Conservation (phyloP, 1,284 basidiomycete genomes). For the Pisolithus thermaeus region DNA sequence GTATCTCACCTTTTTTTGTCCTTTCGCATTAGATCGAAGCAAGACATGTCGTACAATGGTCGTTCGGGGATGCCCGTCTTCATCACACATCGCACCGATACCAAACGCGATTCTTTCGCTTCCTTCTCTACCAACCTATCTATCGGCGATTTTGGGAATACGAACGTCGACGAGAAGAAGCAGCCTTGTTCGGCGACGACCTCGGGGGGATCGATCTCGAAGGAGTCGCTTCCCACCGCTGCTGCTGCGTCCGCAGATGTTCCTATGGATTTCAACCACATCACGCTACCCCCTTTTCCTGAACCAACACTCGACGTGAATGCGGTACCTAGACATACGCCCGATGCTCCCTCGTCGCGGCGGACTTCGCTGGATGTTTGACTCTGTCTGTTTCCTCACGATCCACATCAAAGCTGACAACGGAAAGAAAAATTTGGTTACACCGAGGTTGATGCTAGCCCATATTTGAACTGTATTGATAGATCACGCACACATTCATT, state of each 20-base stretch:
- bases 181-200: slow-evolving; percentile 21
- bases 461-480: not conserved
- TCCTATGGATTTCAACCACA: not conserved
- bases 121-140: slow-evolving; percentile 41
- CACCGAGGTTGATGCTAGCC: no score
- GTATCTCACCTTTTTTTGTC: not conserved
- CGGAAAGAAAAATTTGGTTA: no score
- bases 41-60: slow-evolving; percentile 19
- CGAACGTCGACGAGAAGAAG: slow-evolving; percentile 28
- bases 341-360: not conserved
- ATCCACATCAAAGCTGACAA: no score
- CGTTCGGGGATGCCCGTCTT: slow-evolving; percentile 34
- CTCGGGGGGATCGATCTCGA: slow-evolving; percentile 19
- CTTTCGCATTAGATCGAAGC: slow-evolving; percentile 19
- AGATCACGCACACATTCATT: not conserved
- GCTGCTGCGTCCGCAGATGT: slow-evolving; percentile 11
- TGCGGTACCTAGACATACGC: not conserved
- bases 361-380: not conserved
- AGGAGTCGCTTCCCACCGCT: slow-evolving; percentile 20
- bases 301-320: not conserved
- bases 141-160: slow-evolving; percentile 30
- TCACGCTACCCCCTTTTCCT: not conserved
- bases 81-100: slow-evolving; percentile 35
- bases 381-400: not conserved
- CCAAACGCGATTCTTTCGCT: slow-evolving; percentile 39